A percentile compares a stretch with the other conserved stretches of the same genome.
Evolutionary conservation across 495 filamentous ascomycete species (phyloP).

Genomic region (Lasiosphaeris hirsuta): DNA sequence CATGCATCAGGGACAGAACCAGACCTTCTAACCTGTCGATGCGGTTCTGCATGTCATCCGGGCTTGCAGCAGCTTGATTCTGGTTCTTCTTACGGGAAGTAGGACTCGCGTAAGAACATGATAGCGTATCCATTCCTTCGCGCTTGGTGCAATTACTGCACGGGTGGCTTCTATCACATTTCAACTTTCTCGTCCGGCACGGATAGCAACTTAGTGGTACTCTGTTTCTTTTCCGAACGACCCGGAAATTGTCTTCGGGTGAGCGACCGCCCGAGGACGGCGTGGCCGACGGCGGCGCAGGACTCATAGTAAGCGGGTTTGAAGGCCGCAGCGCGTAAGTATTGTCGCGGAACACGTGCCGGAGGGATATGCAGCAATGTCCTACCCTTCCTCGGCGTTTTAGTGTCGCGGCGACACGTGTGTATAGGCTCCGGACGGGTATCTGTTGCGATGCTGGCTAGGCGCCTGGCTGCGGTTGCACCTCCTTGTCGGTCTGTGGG

Average conservation of each 20-base stretch:
- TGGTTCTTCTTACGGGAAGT: conserved; percentile 74
- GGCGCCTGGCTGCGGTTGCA: no score
- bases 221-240: conserved; percentile 90
- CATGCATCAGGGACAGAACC: conserved; percentile 94
- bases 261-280: conserved; percentile 73
- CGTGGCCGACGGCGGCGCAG: conserved; percentile 85
- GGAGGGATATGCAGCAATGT: no score
- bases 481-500: no score
- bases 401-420: no score
- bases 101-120: conserved; percentile 86
- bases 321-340: neutral
- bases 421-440: no score
- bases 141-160: conserved; percentile 96
- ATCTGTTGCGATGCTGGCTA: no score
- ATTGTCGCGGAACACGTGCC: no score
- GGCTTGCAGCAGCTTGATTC: conserved; percentile 57
- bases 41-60: conserved; percentile 98
- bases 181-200: conserved; percentile 73
- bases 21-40: conserved; percentile 95
- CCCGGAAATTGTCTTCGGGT: conserved; percentile 80
- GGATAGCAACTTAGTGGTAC: conserved; percentile 93
- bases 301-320: conserved; percentile 58
- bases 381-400: no score
- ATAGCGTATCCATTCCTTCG: conserved; percentile 63
- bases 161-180: conserved; percentile 89